Base-by-base conservation (phyloP, 208 protist genomes). In the Novymonas esmeraldas region DNA sequence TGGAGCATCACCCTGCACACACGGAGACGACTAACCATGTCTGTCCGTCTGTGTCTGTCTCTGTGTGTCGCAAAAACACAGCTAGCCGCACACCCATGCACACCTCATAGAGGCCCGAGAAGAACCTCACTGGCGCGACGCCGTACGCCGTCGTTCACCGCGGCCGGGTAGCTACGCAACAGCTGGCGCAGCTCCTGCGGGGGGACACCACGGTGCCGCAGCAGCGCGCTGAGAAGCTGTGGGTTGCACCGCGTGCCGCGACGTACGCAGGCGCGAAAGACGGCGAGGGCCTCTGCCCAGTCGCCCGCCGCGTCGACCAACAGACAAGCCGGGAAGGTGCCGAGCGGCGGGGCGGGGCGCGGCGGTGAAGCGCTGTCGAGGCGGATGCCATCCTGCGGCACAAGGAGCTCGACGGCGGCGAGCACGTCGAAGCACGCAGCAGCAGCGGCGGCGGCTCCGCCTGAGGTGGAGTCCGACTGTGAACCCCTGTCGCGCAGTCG, bases 171-270 rank as follows among this genome's bases (percentile, higher is more conserved):
- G 48, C 54, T 70, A 59, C n/a, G 39, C 56, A 89, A 16, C 20
- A 93, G 34, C 34, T 57, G 55, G n/a, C 58, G 52, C 36, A 87
- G 38, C 45, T 78, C 63, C 44, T 65, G 6, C 50, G 64, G 38
- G 10, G 74, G 71, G 24, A 77, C 36, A 16, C 63, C 75, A 16
- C 52, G 14, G 11, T 59, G 52, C 60, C 79, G 70, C 73, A 93
- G 73, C 26, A 93, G 56, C 20, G 79, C 72, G 36, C 84, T 89
- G 22, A 93, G 60, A 14, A 93, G 51, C 41, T 89, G 84, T 5
- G 87, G 82, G 36, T 75, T 88, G 78, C 82, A 90, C 42, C 20
- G 22, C 16, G 82, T 81, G 33, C 87, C 87, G 48, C 49, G 66
- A 26, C 69, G 63, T 26, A 93, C 70, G 48, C 81, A 77, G 13